Evolutionary conservation across 2,329 filamentous ascomycete species (phyloP).

Genomic region (Hortaea werneckii): DNA sequence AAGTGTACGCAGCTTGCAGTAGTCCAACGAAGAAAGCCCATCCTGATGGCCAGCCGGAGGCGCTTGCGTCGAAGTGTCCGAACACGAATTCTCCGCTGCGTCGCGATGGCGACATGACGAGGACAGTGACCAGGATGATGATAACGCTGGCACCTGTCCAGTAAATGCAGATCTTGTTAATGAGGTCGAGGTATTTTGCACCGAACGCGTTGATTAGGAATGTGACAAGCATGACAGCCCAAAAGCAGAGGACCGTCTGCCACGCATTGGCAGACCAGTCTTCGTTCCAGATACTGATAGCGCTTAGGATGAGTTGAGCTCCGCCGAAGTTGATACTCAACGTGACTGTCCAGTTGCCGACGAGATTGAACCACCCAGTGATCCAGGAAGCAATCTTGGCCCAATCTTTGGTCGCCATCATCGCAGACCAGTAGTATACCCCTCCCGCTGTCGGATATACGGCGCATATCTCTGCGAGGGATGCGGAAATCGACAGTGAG

Average conservation of each 20-base stretch:
- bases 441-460: slow-evolving; percentile 59
- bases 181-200: slow-evolving; percentile 52
- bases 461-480: slow-evolving; percentile 58
- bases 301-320: slow-evolving; percentile 57
- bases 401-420: slow-evolving; percentile 55
- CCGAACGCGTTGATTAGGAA: slow-evolving; percentile 56
- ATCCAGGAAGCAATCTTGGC: slow-evolving; percentile 59
- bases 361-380: slow-evolving; percentile 47
- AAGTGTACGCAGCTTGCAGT: slow-evolving; percentile 52
- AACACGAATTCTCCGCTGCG: slow-evolving; percentile 57
- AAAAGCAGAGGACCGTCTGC: slow-evolving; percentile 65
- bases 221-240: slow-evolving; percentile 58
- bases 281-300: slow-evolving; percentile 59
- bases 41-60: slow-evolving; percentile 55
- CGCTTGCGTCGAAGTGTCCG: slow-evolving; percentile 54
- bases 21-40: slow-evolving; percentile 67
- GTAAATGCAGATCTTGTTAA: slow-evolving; percentile 64
- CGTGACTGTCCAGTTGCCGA: slow-evolving; percentile 63
- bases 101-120: slow-evolving; percentile 46
- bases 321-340: slow-evolving; percentile 60
- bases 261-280: slow-evolving; percentile 56
- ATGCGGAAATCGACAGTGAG: slow-evolving; percentile 53
- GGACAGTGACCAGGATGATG: slow-evolving; percentile 57
- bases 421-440: slow-evolving; percentile 60
- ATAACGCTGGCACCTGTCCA: slow-evolving; percentile 59